Evolutionary conservation across 768 basidiomycete species (phyloP).

Genomic region (Inosperma sp.): DNA sequence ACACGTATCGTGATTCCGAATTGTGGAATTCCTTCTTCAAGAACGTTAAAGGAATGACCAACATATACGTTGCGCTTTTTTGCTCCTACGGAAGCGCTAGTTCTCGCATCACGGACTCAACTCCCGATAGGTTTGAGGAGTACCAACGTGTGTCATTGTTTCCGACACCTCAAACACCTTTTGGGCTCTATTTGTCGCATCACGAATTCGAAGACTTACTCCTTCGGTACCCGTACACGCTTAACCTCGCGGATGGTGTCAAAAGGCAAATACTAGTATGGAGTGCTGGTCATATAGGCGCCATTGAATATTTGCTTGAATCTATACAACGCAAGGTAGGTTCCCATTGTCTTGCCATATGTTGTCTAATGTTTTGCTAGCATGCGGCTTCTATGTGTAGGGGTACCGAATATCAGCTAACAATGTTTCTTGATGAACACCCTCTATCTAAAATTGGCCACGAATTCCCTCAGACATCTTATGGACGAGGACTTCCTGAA

Average conservation of each 20-base stretch:
- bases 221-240: background rate
- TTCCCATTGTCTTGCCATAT: background rate
- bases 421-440: background rate
- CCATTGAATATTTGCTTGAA: constrained; percentile 4
- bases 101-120: background rate
- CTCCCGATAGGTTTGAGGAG: background rate
- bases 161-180: background rate
- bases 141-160: background rate
- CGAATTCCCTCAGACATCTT: background rate
- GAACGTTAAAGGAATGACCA: background rate
- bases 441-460: background rate
- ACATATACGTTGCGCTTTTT: constrained; percentile 3
- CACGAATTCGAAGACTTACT: background rate
- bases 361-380: background rate
- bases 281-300: constrained; percentile 6
- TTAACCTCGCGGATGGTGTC: background rate
- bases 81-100: background rate
- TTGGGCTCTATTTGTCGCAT: background rate
- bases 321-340: background rate
- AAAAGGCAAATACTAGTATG: background rate
- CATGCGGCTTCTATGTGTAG: background rate
- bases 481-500: constrained; percentile 4
- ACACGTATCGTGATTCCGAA: background rate
- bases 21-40: constrained; percentile 7
- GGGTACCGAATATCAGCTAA: background rate